Evolutionary conservation across 352 stramenopile species (phyloP), one percentile per base, ranked within the genome.

Genomic region (Hyaloperonospora brassicae): DNA sequence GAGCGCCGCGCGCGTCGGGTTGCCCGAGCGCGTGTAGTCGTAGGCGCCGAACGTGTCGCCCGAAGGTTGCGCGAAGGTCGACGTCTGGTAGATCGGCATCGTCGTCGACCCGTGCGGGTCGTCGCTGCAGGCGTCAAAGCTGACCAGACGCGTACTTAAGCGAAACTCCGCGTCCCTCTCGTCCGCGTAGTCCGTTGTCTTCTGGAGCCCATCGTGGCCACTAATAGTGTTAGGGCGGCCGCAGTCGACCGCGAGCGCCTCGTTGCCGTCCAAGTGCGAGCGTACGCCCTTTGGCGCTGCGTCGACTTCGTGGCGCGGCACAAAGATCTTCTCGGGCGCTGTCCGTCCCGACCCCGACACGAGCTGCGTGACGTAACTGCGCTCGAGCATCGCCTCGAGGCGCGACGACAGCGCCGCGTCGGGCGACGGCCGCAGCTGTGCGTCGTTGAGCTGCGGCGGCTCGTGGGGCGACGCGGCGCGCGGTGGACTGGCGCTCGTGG

Each of bases 1-100:
- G 55, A 98, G 84, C 6, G 87, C 89, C 1, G 84, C 87, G 53
- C 91, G 85, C 13, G 93, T 98, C 1, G 95, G 91, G 76, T 98
- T 98, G 31, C 83, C 87, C 41, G 86, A 97, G 45, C 95, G 73
- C 31, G 86, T 95, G 72, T 98, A 98, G 66, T 97, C 89, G 57
- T 95, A 97, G n/a, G 85, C 81, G 31, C 87, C 86, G 58, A 96
- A 96, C 40, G 87, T 80, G 17, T 79, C 93, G 22, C 81, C 86
- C 9, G 84, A 95, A 1, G 85, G 84, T 61, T 96, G 86, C 35
- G 79, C 83, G 52, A 96, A 96, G 7, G 87, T 96, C 31, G 77
- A 89, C 9, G 87, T 94, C 73, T 96, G 87, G 67, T 96, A 97
- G 59, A 97, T 96, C 27, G 87, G 87, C 84, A 96, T 96, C 34